Percentiles rank a stretch among this genome's conserved stretches.
Conservation (phyloP, 176 grass and related monocot species). For the Juncus effusus region DNA sequence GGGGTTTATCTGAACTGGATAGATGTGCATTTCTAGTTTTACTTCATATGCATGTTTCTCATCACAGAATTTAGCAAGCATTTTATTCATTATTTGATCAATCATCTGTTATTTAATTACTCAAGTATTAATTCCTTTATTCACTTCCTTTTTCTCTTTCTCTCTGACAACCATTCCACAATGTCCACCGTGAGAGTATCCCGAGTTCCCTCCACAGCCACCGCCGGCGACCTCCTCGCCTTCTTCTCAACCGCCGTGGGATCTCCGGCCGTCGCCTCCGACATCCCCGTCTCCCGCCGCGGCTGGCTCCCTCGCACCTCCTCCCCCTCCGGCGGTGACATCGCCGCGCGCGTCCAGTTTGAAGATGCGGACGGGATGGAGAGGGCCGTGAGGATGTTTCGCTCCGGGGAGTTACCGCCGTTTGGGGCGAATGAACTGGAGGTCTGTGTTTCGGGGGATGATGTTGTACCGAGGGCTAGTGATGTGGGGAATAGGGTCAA, state of each 20-base stretch:
- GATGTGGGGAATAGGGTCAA: conserved; percentile 21
- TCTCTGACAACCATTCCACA: too few relatives aligned
- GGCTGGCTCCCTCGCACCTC: conserved; percentile 47
- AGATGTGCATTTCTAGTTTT: too few relatives aligned
- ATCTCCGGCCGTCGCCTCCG: conserved; percentile 52
- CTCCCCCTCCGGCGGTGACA: conserved; percentile 14
- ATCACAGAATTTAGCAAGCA: too few relatives aligned
- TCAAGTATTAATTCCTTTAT: too few relatives aligned
- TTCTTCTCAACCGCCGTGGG: conserved; percentile 65
- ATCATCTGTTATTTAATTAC: too few relatives aligned
- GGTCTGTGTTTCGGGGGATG: conserved; percentile 34
- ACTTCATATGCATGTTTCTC: too few relatives aligned
- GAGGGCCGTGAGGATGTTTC: conserved; percentile 39
- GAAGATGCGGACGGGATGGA: conserved; percentile 36
- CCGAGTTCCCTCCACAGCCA: conserved; percentile 54
- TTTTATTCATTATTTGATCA: too few relatives aligned
- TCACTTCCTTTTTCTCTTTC: too few relatives aligned
- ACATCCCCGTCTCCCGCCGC: conserved; percentile 51
- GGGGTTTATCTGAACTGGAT: too few relatives aligned
- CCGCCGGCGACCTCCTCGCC: conserved; percentile 58
- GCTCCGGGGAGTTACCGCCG: conserved; percentile 43
- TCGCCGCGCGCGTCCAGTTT: conserved; percentile 72
- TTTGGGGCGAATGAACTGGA: conserved; percentile 55
- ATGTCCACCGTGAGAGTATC: conserved; percentile 47
- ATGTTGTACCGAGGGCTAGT: conserved; percentile 65